Evolutionary conservation across 2,329 filamentous ascomycete species (phyloP).

Genomic region (Alternaria sp.): DNA sequence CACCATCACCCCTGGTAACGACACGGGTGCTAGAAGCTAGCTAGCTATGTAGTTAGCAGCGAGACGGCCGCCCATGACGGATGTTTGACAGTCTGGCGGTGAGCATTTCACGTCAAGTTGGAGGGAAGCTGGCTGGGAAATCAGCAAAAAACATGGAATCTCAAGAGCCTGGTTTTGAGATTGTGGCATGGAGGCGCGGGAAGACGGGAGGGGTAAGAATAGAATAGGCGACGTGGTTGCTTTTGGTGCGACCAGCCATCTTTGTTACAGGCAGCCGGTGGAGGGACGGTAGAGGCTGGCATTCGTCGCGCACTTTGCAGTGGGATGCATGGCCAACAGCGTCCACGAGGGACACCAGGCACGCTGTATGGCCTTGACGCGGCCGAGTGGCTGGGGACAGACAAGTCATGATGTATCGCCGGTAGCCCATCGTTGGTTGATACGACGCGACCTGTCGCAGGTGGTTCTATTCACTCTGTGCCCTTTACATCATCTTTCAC

Average conservation of each 20-base stretch:
- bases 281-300: constrained; percentile 7
- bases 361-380: constrained; percentile 8
- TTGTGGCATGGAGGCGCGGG: background rate
- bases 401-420: constrained; percentile 4
- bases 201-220: constrained; percentile 7
- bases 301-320: constrained; percentile 3
- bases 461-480: background rate
- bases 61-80: constrained; percentile 7
- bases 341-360: constrained; percentile 13
- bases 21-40: constrained; percentile 10
- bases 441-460: background rate
- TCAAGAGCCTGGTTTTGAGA: background rate
- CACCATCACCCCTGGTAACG: constrained; percentile 24
- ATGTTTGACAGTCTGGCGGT: constrained; percentile 10
- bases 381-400: constrained; percentile 10
- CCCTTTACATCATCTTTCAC: background rate
- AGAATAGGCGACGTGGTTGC: constrained; percentile 3
- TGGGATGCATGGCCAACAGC: constrained; percentile 12
- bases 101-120: background rate
- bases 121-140: background rate
- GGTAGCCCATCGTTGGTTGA: background rate
- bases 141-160: background rate
- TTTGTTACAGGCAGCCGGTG: background rate
- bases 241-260: constrained; percentile 9
- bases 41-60: background rate